A percentile compares a stretch with the other conserved stretches of the same genome.
Conservation (phyloP, 192 early-diverging fungal species). For the Anaeromyces robustus region DNA sequence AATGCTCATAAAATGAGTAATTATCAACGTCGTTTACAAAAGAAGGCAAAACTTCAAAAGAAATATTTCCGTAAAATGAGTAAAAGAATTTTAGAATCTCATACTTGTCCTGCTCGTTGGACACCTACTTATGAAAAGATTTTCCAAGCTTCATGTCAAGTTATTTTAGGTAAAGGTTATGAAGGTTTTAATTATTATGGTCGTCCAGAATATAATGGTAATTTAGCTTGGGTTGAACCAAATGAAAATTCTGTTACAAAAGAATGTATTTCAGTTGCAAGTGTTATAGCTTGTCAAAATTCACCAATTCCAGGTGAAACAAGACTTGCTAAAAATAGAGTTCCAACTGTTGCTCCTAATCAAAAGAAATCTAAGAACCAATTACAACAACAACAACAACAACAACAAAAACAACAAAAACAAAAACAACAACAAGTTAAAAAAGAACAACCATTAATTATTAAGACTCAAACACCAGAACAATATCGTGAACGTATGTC, state of each 20-base stretch:
- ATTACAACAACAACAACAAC: neutral
- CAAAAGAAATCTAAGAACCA: neutral
- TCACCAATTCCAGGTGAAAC: neutral
- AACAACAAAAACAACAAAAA: neutral
- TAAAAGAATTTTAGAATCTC: neutral
- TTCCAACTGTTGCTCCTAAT: neutral
- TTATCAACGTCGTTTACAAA: neutral
- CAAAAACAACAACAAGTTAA: too few species aligned
- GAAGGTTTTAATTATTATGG: neutral
- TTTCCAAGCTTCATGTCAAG: neutral
- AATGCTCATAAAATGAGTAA: neutral
- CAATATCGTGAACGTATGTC: neutral
- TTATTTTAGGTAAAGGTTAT: neutral
- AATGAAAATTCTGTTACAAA: neutral
- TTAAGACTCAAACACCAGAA: neutral
- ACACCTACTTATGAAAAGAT: neutral
- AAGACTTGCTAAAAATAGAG: neutral
- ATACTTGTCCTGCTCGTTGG: neutral
- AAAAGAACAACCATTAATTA: neutral
- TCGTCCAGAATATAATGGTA: neutral
- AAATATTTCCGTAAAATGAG: neutral
- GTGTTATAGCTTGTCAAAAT: neutral
- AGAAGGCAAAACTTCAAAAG: neutral
- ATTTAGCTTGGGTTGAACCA: neutral
- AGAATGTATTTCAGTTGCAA: neutral